These are phyloP conservation scores for Neocatenulostroma microsporum DNA, from an alignment of 2,329 filamentous ascomycete genomes.

Conservation along the genomic window DNA sequence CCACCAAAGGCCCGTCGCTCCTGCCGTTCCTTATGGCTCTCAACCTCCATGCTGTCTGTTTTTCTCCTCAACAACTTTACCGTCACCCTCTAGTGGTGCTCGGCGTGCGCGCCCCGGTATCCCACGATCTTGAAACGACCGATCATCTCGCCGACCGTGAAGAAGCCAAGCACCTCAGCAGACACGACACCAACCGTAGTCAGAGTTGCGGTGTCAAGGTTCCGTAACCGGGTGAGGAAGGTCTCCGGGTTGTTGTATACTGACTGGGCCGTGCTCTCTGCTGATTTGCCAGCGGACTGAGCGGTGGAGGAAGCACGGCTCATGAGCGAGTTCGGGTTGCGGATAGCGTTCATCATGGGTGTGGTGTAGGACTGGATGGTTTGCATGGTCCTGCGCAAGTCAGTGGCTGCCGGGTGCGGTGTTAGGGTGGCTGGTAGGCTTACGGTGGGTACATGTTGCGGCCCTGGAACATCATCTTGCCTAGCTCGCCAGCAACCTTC, in stretches of 20 bases:
- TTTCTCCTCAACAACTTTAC: not conserved
- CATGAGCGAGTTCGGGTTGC: conserved; percentile 58
- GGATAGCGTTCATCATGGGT: conserved; percentile 60
- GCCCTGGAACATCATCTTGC: conserved; percentile 76
- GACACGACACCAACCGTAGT: conserved; percentile 66
- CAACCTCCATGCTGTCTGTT: not conserved
- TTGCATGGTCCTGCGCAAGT: conserved; percentile 56
- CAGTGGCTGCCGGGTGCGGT: conserved; percentile 6
- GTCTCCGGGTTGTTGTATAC: conserved; percentile 49
- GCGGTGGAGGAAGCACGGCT: conserved; percentile 24
- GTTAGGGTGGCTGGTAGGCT: conserved; percentile 34
- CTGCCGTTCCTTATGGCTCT: too few relatives aligned
- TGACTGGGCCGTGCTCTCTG: conserved; percentile 34
- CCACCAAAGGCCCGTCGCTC: too few relatives aligned
- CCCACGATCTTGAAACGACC: conserved; percentile 92
- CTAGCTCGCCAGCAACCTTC: conserved; percentile 77
- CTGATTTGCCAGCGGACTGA: conserved; percentile 31
- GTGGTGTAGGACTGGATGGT: conserved; percentile 85
- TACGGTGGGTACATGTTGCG: conserved; percentile 96
- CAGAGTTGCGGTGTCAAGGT: conserved; percentile 63
- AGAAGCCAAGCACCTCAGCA: conserved; percentile 90
- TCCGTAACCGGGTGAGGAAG: conserved; percentile 55
- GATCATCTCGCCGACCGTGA: conserved; percentile 95
- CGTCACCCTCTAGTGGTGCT: conserved; percentile 12
- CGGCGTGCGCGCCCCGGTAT: conserved; percentile 47